These are phyloP conservation scores for Strobilomyces confusus DNA, from an alignment of 768 basidiomycete species.

Conservation along the genomic window DNA sequence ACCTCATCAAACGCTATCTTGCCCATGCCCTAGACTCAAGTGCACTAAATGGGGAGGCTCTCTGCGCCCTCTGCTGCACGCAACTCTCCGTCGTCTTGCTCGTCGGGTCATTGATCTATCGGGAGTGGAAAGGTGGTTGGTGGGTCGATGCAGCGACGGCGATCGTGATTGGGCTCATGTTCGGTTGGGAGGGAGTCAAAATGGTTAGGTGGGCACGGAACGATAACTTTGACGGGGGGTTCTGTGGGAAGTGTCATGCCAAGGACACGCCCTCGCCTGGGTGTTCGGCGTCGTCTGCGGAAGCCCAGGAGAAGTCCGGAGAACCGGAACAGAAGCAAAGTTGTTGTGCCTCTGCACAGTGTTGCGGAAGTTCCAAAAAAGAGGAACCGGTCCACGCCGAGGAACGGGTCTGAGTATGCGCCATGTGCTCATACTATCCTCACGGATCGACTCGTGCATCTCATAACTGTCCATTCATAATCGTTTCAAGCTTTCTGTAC, in stretches of 20 bases:
- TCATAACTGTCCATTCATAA: too few relatives aligned
- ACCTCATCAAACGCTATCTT: slow-evolving; percentile 43
- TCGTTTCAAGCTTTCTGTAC: neutral
- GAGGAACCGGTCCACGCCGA: neutral
- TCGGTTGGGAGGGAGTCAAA: slow-evolving; percentile 43
- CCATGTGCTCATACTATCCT: too few relatives aligned
- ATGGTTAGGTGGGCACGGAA: slow-evolving; percentile 39
- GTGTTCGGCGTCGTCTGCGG: neutral
- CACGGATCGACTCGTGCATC: too few relatives aligned
- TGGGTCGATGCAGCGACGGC: slow-evolving; percentile 46
- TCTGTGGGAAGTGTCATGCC: slow-evolving; percentile 22
- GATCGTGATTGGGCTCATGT: slow-evolving; percentile 37
- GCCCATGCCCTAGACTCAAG: slow-evolving; percentile 43
- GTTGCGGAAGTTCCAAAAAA: slow-evolving; percentile 2
- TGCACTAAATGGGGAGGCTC: slow-evolving; percentile 41
- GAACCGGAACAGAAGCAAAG: neutral
- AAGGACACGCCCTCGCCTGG: neutral
- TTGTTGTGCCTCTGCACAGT: neutral
- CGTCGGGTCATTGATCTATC: slow-evolving; percentile 37
- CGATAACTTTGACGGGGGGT: slow-evolving; percentile 36
- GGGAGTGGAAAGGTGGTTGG: slow-evolving; percentile 44
- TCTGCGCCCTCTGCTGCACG: slow-evolving; percentile 41
- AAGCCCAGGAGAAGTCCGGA: neutral
- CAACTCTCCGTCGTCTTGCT: slow-evolving; percentile 43
- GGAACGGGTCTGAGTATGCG: slow-evolving; percentile 7